These are phyloP conservation scores for Rhizopus arrhizus DNA, from an alignment of 371 early-diverging fungal species.

Conservation along the genomic window DNA sequence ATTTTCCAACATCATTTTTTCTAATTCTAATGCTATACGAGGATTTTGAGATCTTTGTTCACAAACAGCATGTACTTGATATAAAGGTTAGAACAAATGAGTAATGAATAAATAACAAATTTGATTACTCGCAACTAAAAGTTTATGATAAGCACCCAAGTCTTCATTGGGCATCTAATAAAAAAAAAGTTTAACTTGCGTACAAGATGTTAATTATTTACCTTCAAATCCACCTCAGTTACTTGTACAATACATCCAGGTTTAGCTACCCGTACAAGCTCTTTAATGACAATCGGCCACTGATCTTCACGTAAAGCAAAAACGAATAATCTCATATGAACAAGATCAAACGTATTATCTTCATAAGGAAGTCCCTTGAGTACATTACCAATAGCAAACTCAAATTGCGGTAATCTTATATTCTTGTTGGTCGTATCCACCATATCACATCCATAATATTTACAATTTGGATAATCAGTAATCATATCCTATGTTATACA, in stretches of 20 bases:
- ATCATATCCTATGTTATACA: conserved; percentile 15
- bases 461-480: conserved; percentile 10
- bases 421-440: conserved; percentile 9
- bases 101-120: background rate
- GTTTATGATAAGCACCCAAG: background rate
- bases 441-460: conserved; percentile 20
- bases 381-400: conserved; percentile 4
- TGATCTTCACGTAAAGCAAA: conserved; percentile 8
- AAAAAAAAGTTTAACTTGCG: background rate
- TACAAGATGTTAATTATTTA: background rate
- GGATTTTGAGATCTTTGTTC: conserved; percentile 28
- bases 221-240: background rate
- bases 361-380: conserved; percentile 7
- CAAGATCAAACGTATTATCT: conserved; percentile 16
- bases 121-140: background rate
- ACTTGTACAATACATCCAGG: conserved; percentile 15
- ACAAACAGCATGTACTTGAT: conserved; percentile 20
- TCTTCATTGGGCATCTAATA: conserved; percentile 1
- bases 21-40: conserved; percentile 23
- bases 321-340: conserved; percentile 10
- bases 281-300: conserved; percentile 14
- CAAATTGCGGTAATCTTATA: conserved; percentile 7
- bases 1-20: conserved; percentile 11
- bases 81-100: no score
- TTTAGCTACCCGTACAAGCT: conserved; percentile 11